phyloP scores from a whole-genome alignment of 2,329 filamentous ascomycete genomes.

The Raffaelea arxii region DNA sequence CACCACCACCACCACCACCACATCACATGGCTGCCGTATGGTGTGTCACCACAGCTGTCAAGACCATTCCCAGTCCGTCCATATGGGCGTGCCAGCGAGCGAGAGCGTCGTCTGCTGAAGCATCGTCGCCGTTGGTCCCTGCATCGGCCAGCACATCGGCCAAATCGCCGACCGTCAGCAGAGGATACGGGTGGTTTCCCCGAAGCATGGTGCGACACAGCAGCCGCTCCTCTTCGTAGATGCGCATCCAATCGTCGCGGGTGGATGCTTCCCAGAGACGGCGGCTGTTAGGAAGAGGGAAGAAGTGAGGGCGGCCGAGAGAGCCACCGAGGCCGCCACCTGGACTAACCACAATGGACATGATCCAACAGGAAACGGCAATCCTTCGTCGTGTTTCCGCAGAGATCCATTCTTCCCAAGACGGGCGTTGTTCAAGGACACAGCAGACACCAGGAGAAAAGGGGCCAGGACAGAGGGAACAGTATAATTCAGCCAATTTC shows the following conservation, averaged over 20 bases:
- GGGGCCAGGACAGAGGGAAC: not conserved
- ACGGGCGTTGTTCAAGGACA: slow-evolving; percentile 4
- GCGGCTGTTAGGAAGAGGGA: slow-evolving; percentile 6
- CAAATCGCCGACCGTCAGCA: not conserved
- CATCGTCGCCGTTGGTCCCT: not conserved
- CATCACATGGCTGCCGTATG: too few relatives aligned
- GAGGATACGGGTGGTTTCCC: too few relatives aligned
- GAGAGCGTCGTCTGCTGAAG: slow-evolving; percentile 3
- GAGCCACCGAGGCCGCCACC: slow-evolving; percentile 1
- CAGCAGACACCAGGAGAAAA: not conserved
- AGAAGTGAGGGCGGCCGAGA: slow-evolving; percentile 2
- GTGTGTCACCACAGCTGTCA: slow-evolving; percentile 5
- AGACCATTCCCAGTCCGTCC: slow-evolving; percentile 10
- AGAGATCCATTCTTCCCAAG: slow-evolving; percentile 22
- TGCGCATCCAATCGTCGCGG: slow-evolving; percentile 5
- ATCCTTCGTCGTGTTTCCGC: slow-evolving; percentile 20
- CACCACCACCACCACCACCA: too few relatives aligned
- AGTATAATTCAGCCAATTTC: not conserved
- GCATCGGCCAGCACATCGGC: not conserved
- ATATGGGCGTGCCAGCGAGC: slow-evolving; percentile 9
- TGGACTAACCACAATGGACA: slow-evolving; percentile 4
- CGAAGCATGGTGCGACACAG: not conserved
- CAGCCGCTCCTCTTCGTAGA: slow-evolving; percentile 4
- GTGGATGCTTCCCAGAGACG: slow-evolving; percentile 8
- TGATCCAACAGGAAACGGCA: slow-evolving; percentile 7